Evolutionary conservation across 257 asterid species (phyloP).

Genomic region (Perilla frutescens): DNA sequence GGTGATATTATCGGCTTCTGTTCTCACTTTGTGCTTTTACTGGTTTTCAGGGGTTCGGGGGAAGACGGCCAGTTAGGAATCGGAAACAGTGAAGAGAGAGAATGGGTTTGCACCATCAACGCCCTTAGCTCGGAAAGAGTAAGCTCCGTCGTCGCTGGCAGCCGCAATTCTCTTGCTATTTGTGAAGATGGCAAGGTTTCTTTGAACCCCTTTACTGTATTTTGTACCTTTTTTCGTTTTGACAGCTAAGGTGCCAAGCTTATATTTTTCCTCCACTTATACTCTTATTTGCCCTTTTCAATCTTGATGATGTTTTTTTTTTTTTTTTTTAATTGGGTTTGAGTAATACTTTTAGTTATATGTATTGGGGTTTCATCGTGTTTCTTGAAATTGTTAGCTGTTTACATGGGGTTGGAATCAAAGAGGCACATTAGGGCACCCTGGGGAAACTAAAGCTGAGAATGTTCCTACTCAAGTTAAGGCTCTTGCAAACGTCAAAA

Average conservation of each 20-base stretch:
- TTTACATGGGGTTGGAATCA: slow-evolving; percentile 99
- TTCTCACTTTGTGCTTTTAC: slow-evolving; percentile 22
- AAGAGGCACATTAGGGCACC: slow-evolving; percentile 96
- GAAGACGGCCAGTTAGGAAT: slow-evolving; percentile 98
- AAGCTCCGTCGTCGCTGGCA: slow-evolving; percentile 84
- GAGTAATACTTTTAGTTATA: neutral
- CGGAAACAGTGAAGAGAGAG: slow-evolving; percentile 84
- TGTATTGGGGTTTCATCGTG: neutral
- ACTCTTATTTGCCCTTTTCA: neutral
- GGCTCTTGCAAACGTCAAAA: slow-evolving; percentile 79
- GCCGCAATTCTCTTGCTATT: slow-evolving; percentile 96
- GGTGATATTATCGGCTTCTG: slow-evolving; percentile 14
- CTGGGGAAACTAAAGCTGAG: slow-evolving; percentile 88
- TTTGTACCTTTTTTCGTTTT: neutral
- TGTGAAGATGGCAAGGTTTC: slow-evolving; percentile 92
- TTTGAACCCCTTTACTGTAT: slow-evolving; percentile 13
- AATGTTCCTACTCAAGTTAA: slow-evolving; percentile 90
- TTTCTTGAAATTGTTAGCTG: slow-evolving; percentile 50
- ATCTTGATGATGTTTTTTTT: neutral
- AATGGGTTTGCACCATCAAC: slow-evolving; percentile 73
- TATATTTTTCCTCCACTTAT: neutral
- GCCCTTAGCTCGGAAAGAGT: slow-evolving; percentile 63
- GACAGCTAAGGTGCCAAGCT: neutral
- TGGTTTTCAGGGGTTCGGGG: slow-evolving; percentile 87
- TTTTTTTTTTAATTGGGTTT: neutral